Evolutionary conservation across 768 basidiomycete species (phyloP).

Genomic region (Neoboletus magnificus): DNA sequence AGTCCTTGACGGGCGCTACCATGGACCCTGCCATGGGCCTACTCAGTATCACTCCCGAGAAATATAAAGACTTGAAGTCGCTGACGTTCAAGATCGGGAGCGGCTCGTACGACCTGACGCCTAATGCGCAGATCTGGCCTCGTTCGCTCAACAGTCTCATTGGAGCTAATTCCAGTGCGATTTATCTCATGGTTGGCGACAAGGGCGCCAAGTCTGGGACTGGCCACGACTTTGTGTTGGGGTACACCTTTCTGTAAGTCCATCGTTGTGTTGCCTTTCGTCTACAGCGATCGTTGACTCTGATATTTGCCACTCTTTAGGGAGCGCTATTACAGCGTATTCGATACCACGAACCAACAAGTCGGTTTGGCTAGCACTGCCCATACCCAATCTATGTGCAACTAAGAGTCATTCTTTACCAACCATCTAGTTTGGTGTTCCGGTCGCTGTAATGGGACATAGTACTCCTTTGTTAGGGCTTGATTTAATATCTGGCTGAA

Average conservation of each 20-base stretch:
- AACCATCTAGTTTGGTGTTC: not conserved
- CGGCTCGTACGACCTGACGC: conserved; percentile 4
- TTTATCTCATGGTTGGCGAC: conserved; percentile 31
- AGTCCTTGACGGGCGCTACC: conserved; percentile 23
- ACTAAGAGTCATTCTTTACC: conserved; percentile 1
- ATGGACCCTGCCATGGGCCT: conserved; percentile 24
- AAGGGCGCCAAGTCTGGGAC: conserved; percentile 6
- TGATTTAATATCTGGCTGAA: not conserved
- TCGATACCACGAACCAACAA: conserved; percentile 36
- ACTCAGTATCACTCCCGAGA: conserved; percentile 18
- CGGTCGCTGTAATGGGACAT: not conserved
- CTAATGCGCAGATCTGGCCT: conserved; percentile 37
- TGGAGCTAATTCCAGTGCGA: conserved; percentile 21
- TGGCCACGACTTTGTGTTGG: conserved; percentile 19
- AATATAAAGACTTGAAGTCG: conserved; percentile 21
- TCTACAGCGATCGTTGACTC: not conserved
- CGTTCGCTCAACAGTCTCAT: conserved; percentile 30
- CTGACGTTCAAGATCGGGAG: conserved; percentile 26
- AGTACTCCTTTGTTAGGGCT: not conserved
- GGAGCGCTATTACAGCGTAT: conserved; percentile 45
- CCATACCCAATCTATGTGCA: conserved; percentile 26
- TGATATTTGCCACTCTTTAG: conserved; percentile 3
- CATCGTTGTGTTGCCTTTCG: not conserved
- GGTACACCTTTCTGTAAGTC: conserved; percentile 17
- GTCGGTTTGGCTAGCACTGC: conserved; percentile 41